Conservation (phyloP, 495 filamentous ascomycete species). For the Neurospora sp. region DNA sequence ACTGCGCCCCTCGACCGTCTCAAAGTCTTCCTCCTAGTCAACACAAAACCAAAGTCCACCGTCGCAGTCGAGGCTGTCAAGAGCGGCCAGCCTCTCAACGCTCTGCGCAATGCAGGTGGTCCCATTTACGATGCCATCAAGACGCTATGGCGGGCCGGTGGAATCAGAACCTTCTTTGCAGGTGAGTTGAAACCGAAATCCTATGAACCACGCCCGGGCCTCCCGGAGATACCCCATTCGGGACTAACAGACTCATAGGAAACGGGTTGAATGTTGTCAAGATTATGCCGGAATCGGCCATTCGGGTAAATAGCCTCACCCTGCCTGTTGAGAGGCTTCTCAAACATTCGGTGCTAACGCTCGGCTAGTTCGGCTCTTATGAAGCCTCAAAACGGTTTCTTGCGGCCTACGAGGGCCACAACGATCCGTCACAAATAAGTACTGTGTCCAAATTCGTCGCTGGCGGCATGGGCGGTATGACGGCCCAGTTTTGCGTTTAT, state of each 20-base stretch:
- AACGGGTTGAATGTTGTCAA: slow-evolving; percentile 96
- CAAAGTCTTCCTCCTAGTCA: slow-evolving; percentile 94
- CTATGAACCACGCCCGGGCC: not conserved
- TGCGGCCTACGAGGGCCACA: slow-evolving; percentile 78
- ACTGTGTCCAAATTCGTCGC: slow-evolving; percentile 82
- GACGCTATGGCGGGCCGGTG: slow-evolving; percentile 75
- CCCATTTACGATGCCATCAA: slow-evolving; percentile 62
- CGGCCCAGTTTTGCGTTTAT: slow-evolving; percentile 94
- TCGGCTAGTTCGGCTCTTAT: slow-evolving; percentile 71
- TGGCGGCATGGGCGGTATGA: slow-evolving; percentile 81
- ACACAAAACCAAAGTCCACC: slow-evolving; percentile 54
- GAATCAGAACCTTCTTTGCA: slow-evolving; percentile 87
- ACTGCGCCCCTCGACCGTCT: slow-evolving; percentile 94
- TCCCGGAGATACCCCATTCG: not conserved
- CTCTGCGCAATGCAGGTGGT: slow-evolving; percentile 52
- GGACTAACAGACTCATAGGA: slow-evolving; percentile 45
- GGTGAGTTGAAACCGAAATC: slow-evolving; percentile 42
- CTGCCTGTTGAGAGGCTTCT: not conserved
- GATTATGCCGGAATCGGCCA: slow-evolving; percentile 95
- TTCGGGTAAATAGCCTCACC: slow-evolving; percentile 40
- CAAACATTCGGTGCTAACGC: slow-evolving; percentile 9
- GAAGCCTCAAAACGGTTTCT: slow-evolving; percentile 87
- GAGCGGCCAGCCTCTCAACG: slow-evolving; percentile 55
- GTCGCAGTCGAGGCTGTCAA: slow-evolving; percentile 54
- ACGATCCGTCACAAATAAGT: slow-evolving; percentile 66